phyloP scores from a whole-genome alignment of 2,329 filamentous ascomycete genomes.

The Ploettnerulaceae sp. region DNA sequence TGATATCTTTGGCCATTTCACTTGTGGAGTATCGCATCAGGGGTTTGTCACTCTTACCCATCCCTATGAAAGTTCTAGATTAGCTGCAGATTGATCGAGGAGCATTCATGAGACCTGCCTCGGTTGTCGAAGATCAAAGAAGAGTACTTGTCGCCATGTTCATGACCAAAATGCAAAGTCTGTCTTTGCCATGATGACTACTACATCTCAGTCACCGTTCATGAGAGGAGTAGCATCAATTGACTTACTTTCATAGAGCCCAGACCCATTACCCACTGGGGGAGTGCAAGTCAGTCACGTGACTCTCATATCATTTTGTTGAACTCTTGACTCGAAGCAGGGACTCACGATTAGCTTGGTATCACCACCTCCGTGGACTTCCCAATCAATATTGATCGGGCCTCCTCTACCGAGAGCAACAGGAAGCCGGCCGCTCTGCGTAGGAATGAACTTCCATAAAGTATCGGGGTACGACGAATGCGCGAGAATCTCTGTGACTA shows the following conservation, averaged over 20 bases:
- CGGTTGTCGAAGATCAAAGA: slow-evolving; percentile 79
- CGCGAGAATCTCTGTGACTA: slow-evolving; percentile 52
- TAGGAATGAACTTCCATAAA: slow-evolving; percentile 65
- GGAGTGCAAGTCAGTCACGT: slow-evolving; percentile 15
- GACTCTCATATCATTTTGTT: too few relatives aligned
- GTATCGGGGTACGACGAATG: slow-evolving; percentile 64
- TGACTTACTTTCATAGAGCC: slow-evolving; percentile 50
- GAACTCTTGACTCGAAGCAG: too few relatives aligned
- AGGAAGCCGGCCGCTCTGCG: slow-evolving; percentile 52
- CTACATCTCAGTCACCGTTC: slow-evolving; percentile 27
- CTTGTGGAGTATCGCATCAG: slow-evolving; percentile 72
- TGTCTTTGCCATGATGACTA: slow-evolving; percentile 74
- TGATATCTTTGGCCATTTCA: slow-evolving; percentile 74
- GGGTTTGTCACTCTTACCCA: slow-evolving; percentile 76
- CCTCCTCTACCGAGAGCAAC: slow-evolving; percentile 70
- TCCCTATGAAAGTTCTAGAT: slow-evolving; percentile 39
- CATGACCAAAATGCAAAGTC: slow-evolving; percentile 76
- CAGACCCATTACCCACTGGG: slow-evolving; percentile 75
- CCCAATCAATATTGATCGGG: slow-evolving; percentile 71
- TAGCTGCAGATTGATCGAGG: neutral
- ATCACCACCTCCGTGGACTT: slow-evolving; percentile 72
- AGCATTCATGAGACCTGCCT: slow-evolving; percentile 35
- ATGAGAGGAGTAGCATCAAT: too few relatives aligned
- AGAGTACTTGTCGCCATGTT: slow-evolving; percentile 60
- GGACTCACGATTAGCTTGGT: slow-evolving; percentile 61